phyloP scores from a whole-genome alignment of 192 early-diverging fungal genomes.

The Rhizoclosmatium globosum region DNA sequence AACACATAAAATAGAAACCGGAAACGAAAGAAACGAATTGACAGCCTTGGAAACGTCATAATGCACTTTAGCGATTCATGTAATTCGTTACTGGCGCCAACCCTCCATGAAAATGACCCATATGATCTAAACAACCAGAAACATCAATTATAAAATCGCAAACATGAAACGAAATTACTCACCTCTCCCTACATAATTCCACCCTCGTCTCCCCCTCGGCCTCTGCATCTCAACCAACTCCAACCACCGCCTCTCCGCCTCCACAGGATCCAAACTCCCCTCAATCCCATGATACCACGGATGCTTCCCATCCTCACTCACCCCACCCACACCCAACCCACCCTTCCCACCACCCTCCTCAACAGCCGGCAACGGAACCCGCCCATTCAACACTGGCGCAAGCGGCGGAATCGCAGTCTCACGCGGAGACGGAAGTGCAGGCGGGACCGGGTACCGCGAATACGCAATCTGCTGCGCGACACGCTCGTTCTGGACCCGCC shows the following conservation, averaged over 20 bases:
- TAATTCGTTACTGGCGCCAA: constrained; percentile 33
- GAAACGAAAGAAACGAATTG: too few species aligned
- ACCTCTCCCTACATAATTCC: constrained; percentile 37
- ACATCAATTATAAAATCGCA: background rate
- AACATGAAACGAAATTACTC: background rate
- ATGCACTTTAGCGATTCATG: too few species aligned
- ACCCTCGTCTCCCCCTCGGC: constrained; percentile 32
- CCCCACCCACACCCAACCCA: background rate
- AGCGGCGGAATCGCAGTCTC: background rate
- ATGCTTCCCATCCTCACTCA: background rate
- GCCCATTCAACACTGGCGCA: background rate
- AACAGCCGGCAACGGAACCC: background rate
- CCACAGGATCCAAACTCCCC: background rate
- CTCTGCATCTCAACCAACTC: constrained; percentile 12
- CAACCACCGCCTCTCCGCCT: constrained; percentile 2
- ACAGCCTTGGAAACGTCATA: too few species aligned
- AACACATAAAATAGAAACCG: too few species aligned
- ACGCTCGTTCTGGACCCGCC: background rate
- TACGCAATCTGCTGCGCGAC: background rate
- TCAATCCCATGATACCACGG: constrained; percentile 14
- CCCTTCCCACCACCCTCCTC: background rate
- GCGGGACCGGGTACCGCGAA: background rate
- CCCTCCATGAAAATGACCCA: constrained; percentile 29
- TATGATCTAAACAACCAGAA: constrained; percentile 19
- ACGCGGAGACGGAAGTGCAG: background rate